phyloP scores from a whole-genome alignment of 306 rosid genomes.

The Lathyrus aphaca region DNA sequence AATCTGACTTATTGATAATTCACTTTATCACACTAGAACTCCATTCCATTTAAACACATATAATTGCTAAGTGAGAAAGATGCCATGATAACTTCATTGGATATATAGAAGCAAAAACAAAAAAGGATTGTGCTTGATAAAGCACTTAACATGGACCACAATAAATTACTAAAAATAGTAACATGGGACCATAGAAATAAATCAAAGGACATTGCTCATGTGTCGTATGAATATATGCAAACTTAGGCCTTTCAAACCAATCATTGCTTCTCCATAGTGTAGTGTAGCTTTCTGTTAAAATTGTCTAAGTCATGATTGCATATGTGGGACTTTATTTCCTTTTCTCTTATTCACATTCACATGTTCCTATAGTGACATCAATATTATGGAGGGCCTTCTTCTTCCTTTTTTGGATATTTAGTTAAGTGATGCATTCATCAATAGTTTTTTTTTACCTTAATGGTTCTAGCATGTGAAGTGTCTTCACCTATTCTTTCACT shows the following conservation, averaged over 20 bases:
- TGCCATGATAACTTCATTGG: slow-evolving; percentile 9
- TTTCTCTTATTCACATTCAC: slow-evolving; percentile 33
- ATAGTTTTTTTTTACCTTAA: background rate
- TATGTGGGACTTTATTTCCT: slow-evolving; percentile 29
- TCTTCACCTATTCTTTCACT: background rate
- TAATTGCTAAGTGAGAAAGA: slow-evolving; percentile 27
- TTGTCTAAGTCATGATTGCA: slow-evolving; percentile 25
- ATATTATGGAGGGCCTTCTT: slow-evolving; percentile 19
- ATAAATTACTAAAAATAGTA: slow-evolving; percentile 24
- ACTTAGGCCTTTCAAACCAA: slow-evolving; percentile 32
- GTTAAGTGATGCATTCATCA: slow-evolving; percentile 21
- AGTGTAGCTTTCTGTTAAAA: slow-evolving; percentile 24
- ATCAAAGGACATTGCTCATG: slow-evolving; percentile 5
- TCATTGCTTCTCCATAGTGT: slow-evolving; percentile 39
- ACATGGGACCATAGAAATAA: slow-evolving; percentile 35
- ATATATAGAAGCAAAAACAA: slow-evolving; percentile 32
- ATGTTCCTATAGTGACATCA: slow-evolving; percentile 23
- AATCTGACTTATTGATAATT: too few species aligned
- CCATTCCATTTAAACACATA: background rate
- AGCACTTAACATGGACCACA: slow-evolving; percentile 31
- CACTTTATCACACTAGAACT: too few species aligned
- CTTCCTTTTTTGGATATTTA: slow-evolving; percentile 3
- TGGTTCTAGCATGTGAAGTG: background rate
- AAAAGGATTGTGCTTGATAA: slow-evolving; percentile 12
- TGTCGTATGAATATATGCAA: slow-evolving; percentile 24